Base-by-base conservation (phyloP, 1,284 basidiomycete species). In the Ganoderma sinense region DNA sequence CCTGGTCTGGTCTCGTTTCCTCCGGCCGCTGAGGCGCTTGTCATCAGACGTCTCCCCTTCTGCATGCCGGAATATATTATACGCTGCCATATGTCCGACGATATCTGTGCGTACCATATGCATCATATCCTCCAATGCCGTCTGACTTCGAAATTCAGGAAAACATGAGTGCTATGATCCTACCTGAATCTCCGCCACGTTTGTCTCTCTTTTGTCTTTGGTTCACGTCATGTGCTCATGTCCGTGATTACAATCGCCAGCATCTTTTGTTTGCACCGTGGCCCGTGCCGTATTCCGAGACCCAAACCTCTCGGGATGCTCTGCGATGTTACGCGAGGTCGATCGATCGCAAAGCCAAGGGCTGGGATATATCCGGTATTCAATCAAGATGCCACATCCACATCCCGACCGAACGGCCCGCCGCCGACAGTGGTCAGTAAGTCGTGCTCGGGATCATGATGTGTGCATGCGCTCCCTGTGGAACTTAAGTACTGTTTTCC, bases 331-430 rank as follows among this genome's bases (percentile, higher is more conserved):
- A 48, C 45, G 48, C 48, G 23, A 51, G 23, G 23, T 51, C 48
- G 48, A 51, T 51, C 48, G 48, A 51, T 51, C 55, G 31, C 31
- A 56, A 18, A 31, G 18, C 29, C 55, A n/a, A 56, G 31, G 16
- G 1, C 48, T 56, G 18, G 2, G 55, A 31, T 7, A 59, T 33
- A 23, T 59, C 33, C 63, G 63, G 51, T 23, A 64, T 55, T 56
- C 63, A 64, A 55, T 23, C 63, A 64, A 64, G 51, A 64, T 48
- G 36, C 63, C 51, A 26, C 23, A 51, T 51, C 63, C 51, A 26
- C 23, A 51, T 51, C 23, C 48, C 23, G 48, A 51, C 48, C 11
- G 48, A 51, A 20, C 48, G 23, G 48, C 48, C 23, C 23, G 45
- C 48, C 11, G 13, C 45, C n/a, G n/a, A 10, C 36, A 36, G 36